phyloP scores from a whole-genome alignment of 2,329 filamentous ascomycete species.

The Colletotrichum godetiae region DNA sequence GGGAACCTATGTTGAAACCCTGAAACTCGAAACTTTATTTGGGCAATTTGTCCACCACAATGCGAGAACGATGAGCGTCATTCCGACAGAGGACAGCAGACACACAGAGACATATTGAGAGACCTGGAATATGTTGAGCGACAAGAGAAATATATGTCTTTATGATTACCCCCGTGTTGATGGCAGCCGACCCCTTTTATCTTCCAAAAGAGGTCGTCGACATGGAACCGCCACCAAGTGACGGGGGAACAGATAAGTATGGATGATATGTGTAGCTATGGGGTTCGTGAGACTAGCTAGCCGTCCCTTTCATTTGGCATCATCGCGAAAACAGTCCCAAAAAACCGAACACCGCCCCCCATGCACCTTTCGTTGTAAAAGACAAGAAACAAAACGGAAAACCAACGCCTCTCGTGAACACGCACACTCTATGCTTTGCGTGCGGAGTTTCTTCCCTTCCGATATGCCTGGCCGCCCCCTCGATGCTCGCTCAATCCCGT shows the following conservation, averaged over 20 bases:
- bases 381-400: not conserved
- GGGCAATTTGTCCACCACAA: not conserved
- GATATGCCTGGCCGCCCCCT: constrained; percentile 3
- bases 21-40: constrained; percentile 6
- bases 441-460: constrained; percentile 7
- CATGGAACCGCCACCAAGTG: constrained; percentile 1
- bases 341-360: constrained; percentile 31
- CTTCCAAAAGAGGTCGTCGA: not conserved
- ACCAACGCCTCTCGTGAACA: constrained; percentile 31
- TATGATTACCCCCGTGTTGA: constrained; percentile 13
- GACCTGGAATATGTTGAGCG: not conserved
- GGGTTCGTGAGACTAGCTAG: constrained; percentile 33
- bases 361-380: constrained; percentile 28
- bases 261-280: constrained; percentile 31
- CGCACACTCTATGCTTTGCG: constrained; percentile 18
- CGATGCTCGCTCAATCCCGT: constrained; percentile 33
- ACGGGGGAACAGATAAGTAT: constrained; percentile 8
- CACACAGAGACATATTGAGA: not conserved
- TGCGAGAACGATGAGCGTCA: not conserved
- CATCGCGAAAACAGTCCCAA: constrained; percentile 35
- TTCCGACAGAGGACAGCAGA: not conserved
- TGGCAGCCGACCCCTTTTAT: not conserved
- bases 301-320: constrained; percentile 31
- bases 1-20: not conserved
- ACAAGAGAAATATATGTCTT: not conserved